Evolutionary conservation across 306 rosid genomes (phyloP).

Genomic region (Castanospermum australe): DNA sequence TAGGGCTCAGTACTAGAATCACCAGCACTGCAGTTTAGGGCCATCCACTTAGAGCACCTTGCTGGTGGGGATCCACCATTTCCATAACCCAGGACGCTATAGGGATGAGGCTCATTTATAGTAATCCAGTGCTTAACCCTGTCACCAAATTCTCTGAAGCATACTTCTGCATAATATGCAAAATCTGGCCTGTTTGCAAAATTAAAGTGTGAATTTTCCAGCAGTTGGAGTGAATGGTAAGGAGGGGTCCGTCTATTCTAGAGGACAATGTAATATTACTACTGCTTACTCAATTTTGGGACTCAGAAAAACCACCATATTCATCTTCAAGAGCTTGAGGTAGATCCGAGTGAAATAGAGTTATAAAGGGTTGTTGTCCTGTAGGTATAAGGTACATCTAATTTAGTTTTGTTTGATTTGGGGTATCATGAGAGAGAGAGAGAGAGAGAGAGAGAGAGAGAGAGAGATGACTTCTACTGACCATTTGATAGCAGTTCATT

Average conservation of each 20-base stretch:
- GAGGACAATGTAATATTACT: neutral
- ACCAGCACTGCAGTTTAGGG: constrained; percentile 44
- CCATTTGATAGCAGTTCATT: constrained; percentile 55
- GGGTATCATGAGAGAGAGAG: neutral
- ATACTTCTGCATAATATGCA: constrained; percentile 55
- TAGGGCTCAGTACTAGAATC: constrained; percentile 59
- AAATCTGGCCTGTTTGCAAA: constrained; percentile 46
- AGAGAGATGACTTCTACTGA: neutral
- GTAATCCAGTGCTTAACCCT: constrained; percentile 75
- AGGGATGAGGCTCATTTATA: constrained; percentile 56
- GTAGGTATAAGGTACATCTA: neutral
- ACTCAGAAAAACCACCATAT: constrained; percentile 60
- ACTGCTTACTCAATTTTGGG: constrained; percentile 50
- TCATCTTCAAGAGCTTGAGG: constrained; percentile 65
- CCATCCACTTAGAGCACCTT: constrained; percentile 49
- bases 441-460: neutral
- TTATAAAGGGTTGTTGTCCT: constrained; percentile 64
- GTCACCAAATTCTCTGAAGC: constrained; percentile 69
- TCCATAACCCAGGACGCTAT: constrained; percentile 39
- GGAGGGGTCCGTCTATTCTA: neutral
- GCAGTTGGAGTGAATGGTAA: neutral
- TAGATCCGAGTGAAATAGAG: constrained; percentile 61
- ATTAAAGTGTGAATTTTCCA: neutral
- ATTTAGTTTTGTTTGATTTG: neutral
- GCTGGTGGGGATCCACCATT: constrained; percentile 46